Conservation (phyloP, 2,329 filamentous ascomycete genomes). For the Nemania sp. region DNA sequence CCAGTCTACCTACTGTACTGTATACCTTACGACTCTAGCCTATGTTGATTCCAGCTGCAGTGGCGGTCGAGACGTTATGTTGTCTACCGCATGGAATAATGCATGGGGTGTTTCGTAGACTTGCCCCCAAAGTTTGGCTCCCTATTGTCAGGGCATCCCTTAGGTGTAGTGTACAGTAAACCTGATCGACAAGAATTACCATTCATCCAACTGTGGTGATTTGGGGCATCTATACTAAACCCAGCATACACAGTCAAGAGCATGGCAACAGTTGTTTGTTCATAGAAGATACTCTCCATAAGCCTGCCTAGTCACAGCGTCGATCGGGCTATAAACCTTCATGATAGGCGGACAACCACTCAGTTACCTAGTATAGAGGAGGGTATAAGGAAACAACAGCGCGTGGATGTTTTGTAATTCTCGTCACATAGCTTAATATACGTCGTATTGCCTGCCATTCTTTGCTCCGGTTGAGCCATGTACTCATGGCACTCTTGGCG, state of each 20-base stretch:
- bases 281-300: not conserved
- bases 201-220: not conserved
- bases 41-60: not conserved
- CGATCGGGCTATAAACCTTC: not conserved
- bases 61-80: not conserved
- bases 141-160: slow-evolving; percentile 8
- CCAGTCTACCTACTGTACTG: not conserved
- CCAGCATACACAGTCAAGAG: not conserved
- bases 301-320: not conserved
- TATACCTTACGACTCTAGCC: not conserved
- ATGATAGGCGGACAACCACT: not conserved
- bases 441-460: not conserved
- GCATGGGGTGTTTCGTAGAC: not conserved
- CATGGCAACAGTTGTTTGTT: slow-evolving; percentile 7
- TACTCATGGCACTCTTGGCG: slow-evolving; percentile 4
- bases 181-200: not conserved
- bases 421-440: not conserved
- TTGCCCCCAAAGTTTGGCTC: not conserved
- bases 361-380: not conserved
- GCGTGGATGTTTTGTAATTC: slow-evolving; percentile 20
- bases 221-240: not conserved
- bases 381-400: not conserved
- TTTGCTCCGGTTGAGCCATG: slow-evolving; percentile 1
- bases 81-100: not conserved
- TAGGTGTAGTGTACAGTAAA: slow-evolving; percentile 21